These are phyloP conservation scores for Sarocladium strictum DNA, from an alignment of 2,329 filamentous ascomycete species.

Conservation along the genomic window DNA sequence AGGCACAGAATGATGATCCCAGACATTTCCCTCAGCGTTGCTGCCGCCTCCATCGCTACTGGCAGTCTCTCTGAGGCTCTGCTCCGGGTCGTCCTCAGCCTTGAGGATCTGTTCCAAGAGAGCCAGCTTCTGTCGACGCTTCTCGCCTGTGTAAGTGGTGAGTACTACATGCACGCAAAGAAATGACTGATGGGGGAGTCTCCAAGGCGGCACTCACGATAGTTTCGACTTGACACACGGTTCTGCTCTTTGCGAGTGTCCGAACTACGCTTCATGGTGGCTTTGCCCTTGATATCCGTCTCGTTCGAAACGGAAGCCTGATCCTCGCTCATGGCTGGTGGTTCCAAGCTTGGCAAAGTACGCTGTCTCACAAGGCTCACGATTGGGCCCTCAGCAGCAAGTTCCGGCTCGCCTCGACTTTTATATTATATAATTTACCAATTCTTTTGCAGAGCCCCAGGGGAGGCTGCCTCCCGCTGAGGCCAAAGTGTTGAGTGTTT, in stretches of 20 bases:
- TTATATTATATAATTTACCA: neutral
- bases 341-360: neutral
- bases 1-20: too few relatives aligned
- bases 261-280: constrained; percentile 16
- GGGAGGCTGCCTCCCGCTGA: neutral
- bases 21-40: neutral
- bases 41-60: neutral
- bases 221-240: constrained; percentile 21
- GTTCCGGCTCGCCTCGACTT: too few relatives aligned
- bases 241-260: constrained; percentile 22
- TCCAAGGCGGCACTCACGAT: constrained; percentile 21
- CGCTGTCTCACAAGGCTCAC: neutral
- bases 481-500: neutral
- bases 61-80: neutral
- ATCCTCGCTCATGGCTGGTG: neutral
- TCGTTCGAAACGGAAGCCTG: constrained; percentile 5
- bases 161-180: neutral
- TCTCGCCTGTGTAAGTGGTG: constrained; percentile 28
- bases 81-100: constrained; percentile 11
- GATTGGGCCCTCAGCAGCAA: neutral
- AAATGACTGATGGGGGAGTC: too few relatives aligned
- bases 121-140: constrained; percentile 36
- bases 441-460: neutral
- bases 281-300: constrained; percentile 12
- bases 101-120: constrained; percentile 32